Evolutionary conservation across 1,284 basidiomycete species (phyloP).

Genomic region (Moniliophthora roreri): DNA sequence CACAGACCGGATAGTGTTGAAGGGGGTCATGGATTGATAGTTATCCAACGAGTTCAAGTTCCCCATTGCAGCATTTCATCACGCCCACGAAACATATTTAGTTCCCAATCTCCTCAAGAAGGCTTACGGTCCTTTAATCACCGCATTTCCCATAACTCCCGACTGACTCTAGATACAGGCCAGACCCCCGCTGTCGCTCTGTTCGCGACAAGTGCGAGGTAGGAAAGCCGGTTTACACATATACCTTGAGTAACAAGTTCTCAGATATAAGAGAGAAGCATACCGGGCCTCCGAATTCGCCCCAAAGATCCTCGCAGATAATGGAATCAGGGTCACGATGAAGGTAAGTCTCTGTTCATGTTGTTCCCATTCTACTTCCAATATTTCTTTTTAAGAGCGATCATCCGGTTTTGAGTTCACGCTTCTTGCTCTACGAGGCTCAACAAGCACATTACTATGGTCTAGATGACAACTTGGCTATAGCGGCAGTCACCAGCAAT

Average conservation of each 20-base stretch:
- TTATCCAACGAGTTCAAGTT: constrained; percentile 69
- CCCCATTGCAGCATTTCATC: constrained; percentile 59
- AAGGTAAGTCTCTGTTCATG: constrained; percentile 34
- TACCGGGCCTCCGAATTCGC: constrained; percentile 49
- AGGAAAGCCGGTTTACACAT: constrained; percentile 20
- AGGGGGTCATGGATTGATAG: constrained; percentile 25
- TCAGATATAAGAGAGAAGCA: constrained; percentile 64
- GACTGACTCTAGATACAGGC: constrained; percentile 20
- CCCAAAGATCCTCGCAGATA: constrained; percentile 24
- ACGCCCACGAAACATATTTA: constrained; percentile 65
- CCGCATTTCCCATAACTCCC: not conserved
- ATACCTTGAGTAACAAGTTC: not conserved
- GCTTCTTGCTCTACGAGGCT: constrained; percentile 71
- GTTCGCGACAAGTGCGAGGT: constrained; percentile 53
- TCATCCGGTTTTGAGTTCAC: constrained; percentile 65
- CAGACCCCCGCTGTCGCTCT: constrained; percentile 54
- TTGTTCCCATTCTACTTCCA: not conserved
- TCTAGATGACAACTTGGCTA: constrained; percentile 59
- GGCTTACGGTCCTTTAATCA: constrained; percentile 46
- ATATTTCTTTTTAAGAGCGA: constrained; percentile 45
- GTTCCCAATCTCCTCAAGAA: constrained; percentile 59
- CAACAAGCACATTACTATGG: constrained; percentile 73
- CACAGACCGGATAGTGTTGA: not conserved
- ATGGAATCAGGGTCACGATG: constrained; percentile 37
- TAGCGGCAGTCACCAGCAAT: constrained; percentile 68